Base-by-base conservation (phyloP, 2,329 filamentous ascomycete species). In the Dothideomycetes sp. region DNA sequence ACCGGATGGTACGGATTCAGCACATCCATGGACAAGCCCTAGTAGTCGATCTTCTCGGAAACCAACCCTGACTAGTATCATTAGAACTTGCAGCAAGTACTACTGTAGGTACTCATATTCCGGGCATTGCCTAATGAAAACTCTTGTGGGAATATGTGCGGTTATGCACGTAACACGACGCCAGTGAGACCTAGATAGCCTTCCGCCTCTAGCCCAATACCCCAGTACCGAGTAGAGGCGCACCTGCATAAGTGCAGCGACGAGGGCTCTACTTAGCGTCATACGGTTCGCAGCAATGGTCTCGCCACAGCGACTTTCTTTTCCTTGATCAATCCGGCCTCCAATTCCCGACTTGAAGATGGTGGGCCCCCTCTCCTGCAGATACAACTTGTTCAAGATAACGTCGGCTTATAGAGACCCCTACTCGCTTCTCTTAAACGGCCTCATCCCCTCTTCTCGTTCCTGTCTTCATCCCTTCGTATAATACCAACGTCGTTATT, bases 291-390 rank as follows among this genome's bases (percentile, higher is more conserved):
- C 37, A 40, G 28, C 4, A 40, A 40, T 27, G 37, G 37, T 33
- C 37, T 40, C 37, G 37, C 37, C 37, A 33, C 37, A 40, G 37
- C 37, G 27, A 40, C 28, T 40, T 22, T 32, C 29, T 40, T 33
- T 40, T n/a, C 15, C 37, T 27, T 25, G 28, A 15, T 20, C 28
- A 33, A 20, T 15, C 16, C 20, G 13, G n/a, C n/a, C 20, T 40
- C 29, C 29, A 33, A 29, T 39, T 24, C 27, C 36, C 37, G 37
- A 20, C 29, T 40, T 40, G 29, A 20, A 25, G 16, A 11, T 20
- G 37, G 37, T 40, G 37, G 37, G 29, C 29, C 37, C 29, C 27
- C 27, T 29, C 27, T 40, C 37, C 33, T 33, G 33, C 33, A 27
- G 37, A 40, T 22, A 20, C 29, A 32, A 27, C 37, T 40, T 33